These are phyloP conservation scores for Pestalotiopsis fici DNA, from an alignment of 2,329 filamentous ascomycete genomes.

Conservation along the genomic window DNA sequence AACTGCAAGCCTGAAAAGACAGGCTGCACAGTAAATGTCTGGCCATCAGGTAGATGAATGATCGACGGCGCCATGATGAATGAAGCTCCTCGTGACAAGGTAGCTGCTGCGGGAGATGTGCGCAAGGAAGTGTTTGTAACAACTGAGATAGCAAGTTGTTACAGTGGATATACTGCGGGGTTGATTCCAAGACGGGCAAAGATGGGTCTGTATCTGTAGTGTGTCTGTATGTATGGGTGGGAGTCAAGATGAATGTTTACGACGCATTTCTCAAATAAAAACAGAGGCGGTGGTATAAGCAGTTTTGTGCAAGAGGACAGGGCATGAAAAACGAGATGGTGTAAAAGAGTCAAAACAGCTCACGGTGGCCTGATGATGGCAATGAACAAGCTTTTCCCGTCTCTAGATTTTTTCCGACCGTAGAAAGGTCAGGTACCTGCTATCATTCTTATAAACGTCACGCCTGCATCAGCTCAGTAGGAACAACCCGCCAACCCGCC, in stretches of 20 bases:
- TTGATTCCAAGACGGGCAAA: neutral
- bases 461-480: neutral
- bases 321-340: neutral
- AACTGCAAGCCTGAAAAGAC: conserved; percentile 93
- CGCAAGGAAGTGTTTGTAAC: neutral
- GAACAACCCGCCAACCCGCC: neutral
- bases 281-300: neutral
- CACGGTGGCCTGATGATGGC: conserved; percentile 11
- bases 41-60: conserved; percentile 83
- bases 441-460: neutral
- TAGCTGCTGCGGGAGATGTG: neutral
- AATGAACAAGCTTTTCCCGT: neutral
- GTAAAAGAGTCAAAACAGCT: neutral
- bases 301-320: neutral
- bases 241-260: neutral
- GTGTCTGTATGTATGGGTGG: neutral
- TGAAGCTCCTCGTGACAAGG: neutral
- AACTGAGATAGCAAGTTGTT: neutral
- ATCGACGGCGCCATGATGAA: conserved; percentile 35
- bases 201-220: neutral
- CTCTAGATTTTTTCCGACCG: neutral
- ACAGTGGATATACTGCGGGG: conserved; percentile 5
- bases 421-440: neutral
- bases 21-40: conserved; percentile 76
- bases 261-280: neutral